Conservation (phyloP, 2,329 filamentous ascomycete species). For the Plenodomus lindquistii region DNA sequence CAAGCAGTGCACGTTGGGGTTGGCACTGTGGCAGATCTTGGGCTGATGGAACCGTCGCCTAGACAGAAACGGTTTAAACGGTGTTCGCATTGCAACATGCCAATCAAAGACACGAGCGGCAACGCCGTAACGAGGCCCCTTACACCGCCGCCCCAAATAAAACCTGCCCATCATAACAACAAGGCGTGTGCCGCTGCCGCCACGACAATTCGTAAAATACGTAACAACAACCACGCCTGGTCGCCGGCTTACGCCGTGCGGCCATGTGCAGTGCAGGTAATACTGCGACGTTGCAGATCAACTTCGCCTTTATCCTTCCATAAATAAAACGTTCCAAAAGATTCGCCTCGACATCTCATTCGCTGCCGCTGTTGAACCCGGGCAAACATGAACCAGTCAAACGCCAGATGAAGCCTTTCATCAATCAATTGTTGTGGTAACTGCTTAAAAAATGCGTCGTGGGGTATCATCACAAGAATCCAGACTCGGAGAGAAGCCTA, state of each 20-base stretch:
- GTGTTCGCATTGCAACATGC: background rate
- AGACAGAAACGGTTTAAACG: background rate
- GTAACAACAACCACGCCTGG: background rate
- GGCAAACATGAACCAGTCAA: background rate
- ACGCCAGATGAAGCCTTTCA: background rate
- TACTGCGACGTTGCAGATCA: background rate
- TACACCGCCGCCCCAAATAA: background rate
- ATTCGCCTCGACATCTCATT: background rate
- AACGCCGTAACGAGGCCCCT: background rate
- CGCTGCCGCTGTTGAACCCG: background rate
- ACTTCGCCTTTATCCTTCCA: background rate
- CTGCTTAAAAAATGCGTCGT: constrained; percentile 25
- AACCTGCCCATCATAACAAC: background rate
- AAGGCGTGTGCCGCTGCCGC: background rate
- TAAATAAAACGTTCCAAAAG: background rate
- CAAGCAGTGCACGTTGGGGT: background rate
- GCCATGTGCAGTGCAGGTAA: background rate
- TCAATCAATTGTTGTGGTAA: background rate
- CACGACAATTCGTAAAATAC: background rate
- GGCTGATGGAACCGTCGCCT: background rate
- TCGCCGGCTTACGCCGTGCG: background rate
- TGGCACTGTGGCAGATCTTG: background rate
- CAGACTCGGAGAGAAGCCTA: constrained; percentile 59
- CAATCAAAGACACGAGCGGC: background rate
- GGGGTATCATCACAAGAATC: constrained; percentile 55